Evolutionary conservation across 495 filamentous ascomycete genomes (phyloP).

Genomic region (Aspergillus conjunctus): DNA sequence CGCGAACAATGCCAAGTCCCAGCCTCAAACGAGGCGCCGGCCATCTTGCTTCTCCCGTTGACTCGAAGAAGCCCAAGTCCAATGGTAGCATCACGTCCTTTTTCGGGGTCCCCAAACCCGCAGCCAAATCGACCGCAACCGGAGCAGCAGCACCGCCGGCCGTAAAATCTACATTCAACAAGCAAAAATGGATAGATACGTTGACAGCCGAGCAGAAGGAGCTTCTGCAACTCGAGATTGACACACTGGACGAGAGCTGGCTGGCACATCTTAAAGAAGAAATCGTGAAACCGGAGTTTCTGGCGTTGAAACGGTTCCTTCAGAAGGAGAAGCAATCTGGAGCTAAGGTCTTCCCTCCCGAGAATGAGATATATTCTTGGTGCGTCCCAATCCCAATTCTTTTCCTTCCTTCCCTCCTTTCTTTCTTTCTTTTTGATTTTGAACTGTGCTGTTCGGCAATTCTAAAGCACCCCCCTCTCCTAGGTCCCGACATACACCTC

Average conservation of each 20-base stretch:
- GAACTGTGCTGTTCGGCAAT: too few species aligned
- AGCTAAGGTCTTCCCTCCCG: slow-evolving; percentile 80
- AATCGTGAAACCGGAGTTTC: slow-evolving; percentile 71
- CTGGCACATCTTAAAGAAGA: slow-evolving; percentile 84
- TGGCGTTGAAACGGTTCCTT: slow-evolving; percentile 85
- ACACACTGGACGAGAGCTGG: slow-evolving; percentile 90
- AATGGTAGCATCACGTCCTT: slow-evolving; percentile 66
- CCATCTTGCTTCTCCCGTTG: slow-evolving; percentile 30
- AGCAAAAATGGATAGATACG: slow-evolving; percentile 78
- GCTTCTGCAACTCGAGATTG: slow-evolving; percentile 83
- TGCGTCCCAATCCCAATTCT: slow-evolving; percentile 49
- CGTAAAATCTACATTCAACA: slow-evolving; percentile 68
- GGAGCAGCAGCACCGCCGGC: slow-evolving; percentile 26
- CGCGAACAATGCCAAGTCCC: slow-evolving; percentile 35
- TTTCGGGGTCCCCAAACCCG: slow-evolving; percentile 58
- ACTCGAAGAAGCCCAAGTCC: slow-evolving; percentile 68
- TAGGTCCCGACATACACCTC: slow-evolving; percentile 89
- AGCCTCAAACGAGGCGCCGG: slow-evolving; percentile 41
- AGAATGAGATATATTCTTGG: slow-evolving; percentile 93
- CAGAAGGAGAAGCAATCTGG: slow-evolving; percentile 71
- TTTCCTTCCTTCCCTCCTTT: background rate
- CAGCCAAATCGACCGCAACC: slow-evolving; percentile 27
- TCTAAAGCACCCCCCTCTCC: background rate
- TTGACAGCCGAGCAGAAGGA: slow-evolving; percentile 80
- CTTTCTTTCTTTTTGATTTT: background rate